Base-by-base conservation (phyloP, 306 rosid genomes). In the Inga laurina region DNA sequence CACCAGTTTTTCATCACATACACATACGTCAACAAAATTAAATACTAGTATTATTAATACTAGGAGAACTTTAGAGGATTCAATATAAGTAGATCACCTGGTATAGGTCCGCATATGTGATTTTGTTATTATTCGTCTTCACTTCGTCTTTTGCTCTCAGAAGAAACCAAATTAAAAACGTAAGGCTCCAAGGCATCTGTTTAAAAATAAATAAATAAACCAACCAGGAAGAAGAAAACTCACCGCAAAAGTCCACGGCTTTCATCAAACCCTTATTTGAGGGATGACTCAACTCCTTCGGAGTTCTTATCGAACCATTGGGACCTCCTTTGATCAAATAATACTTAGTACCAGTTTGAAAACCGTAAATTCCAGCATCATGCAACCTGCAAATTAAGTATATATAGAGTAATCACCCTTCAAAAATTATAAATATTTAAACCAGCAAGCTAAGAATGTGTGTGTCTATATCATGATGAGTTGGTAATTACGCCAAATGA, bases 41-140 rank as follows among this genome's bases (percentile, higher is more conserved):
- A 39, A 39, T 39, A 39, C 43, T 39, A 1, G 43, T 39, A 39
- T 39, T 56, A 2, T 19, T 21, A 37, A 39, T 8, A 7, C 0
- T 22, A 48, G 49, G 75, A 21, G 75, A 21, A 21, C 59, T 73
- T 69, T 75, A 24, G 64, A 79, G 68, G 45, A 79, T 12, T 77
- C 21, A 79, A 52, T 45, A 39, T 39, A 39, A 39, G 6, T 45
- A 8, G 49, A 44, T 76, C 52, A 94, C 98, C 97, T 94, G 97
- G 82, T 90, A 93, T 30, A 95, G 87, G 49, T 95, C 98, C 0
- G 97, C 98, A 79, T 92, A 89, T 74, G 97, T 80, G 84, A 92
- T 68, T 56, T 76, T 87, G 1, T 90, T 91, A 74, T 86, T 90
- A 39, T 86, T 86, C 51, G 66, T 70, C 90, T 91, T 92, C 83